These are phyloP conservation scores for Pseudonitzschia multistriata DNA, from an alignment of 108 stramenopile species.

Conservation along the genomic window DNA sequence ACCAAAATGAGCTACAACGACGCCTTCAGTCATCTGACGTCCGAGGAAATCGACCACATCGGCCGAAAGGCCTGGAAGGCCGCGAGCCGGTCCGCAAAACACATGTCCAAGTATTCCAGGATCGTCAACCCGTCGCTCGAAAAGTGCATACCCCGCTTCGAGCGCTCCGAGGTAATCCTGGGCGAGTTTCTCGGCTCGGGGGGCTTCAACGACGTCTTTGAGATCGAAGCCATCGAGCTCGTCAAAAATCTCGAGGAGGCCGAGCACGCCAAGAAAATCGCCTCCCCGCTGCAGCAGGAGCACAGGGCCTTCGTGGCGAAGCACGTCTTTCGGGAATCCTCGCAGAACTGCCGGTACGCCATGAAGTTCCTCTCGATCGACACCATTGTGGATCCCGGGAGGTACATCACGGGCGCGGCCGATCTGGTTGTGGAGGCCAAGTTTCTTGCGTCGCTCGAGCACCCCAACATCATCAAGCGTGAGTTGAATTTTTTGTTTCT, in stretches of 20 bases:
- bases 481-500: neutral
- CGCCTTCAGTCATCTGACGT: slow-evolving; percentile 11
- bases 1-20: slow-evolving; percentile 35
- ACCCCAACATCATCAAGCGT: slow-evolving; percentile 59
- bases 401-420: slow-evolving; percentile 66
- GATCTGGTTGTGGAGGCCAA: slow-evolving; percentile 74
- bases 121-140: slow-evolving; percentile 61
- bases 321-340: slow-evolving; percentile 49
- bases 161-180: slow-evolving; percentile 51
- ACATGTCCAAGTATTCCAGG: slow-evolving; percentile 55
- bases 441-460: slow-evolving; percentile 51
- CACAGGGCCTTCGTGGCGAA: slow-evolving; percentile 44
- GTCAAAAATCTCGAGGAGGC: slow-evolving; percentile 33
- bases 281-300: slow-evolving; percentile 48
- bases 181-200: slow-evolving; percentile 70
- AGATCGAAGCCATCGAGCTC: slow-evolving; percentile 47
- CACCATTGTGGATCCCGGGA: slow-evolving; percentile 44
- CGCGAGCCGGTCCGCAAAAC: slow-evolving; percentile 55
- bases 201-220: slow-evolving; percentile 81
- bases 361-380: slow-evolving; percentile 71
- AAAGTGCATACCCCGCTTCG: slow-evolving; percentile 65
- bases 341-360: slow-evolving; percentile 49
- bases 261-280: slow-evolving; percentile 51
- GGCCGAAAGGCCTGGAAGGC: slow-evolving; percentile 58
- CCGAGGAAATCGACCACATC: slow-evolving; percentile 35